Conservation (phyloP, 805 yeast species). For the Candida parachauliodes region DNA sequence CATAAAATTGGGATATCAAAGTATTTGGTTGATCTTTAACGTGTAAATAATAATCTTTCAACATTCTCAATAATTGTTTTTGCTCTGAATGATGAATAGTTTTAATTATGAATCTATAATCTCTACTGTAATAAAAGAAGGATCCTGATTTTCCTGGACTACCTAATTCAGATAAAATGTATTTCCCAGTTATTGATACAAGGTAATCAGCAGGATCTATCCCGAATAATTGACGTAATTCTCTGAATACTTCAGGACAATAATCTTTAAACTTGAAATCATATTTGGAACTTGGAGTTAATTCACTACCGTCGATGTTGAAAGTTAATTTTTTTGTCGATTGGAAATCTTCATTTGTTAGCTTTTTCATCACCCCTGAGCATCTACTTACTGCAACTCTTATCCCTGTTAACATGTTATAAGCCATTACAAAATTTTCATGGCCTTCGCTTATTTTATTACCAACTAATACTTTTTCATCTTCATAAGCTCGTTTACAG, state of each 20-base stretch:
- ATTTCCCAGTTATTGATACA: constrained; percentile 87
- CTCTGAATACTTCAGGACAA: constrained; percentile 90
- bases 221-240: constrained; percentile 72
- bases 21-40: constrained; percentile 85
- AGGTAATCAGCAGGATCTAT: constrained; percentile 95
- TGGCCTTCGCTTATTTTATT: constrained; percentile 90
- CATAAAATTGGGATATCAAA: constrained; percentile 90
- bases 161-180: constrained; percentile 84
- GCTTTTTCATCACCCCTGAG: constrained; percentile 75
- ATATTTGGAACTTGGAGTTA: constrained; percentile 90
- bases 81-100: constrained; percentile 95
- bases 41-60: constrained; percentile 76
- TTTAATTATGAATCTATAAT: constrained; percentile 89
- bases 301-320: constrained; percentile 80
- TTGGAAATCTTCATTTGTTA: constrained; percentile 67
- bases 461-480: constrained; percentile 64
- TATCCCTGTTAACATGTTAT: constrained; percentile 96
- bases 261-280: constrained; percentile 97
- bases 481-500: constrained; percentile 41
- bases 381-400: constrained; percentile 92
- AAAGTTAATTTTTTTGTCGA: constrained; percentile 78
- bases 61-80: constrained; percentile 67
- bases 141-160: constrained; percentile 98
- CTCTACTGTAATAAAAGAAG: constrained; percentile 91
- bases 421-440: constrained; percentile 88